These are phyloP conservation scores for Biscogniauxia marginata DNA, from an alignment of 2,329 filamentous ascomycete species.

Conservation along the genomic window DNA sequence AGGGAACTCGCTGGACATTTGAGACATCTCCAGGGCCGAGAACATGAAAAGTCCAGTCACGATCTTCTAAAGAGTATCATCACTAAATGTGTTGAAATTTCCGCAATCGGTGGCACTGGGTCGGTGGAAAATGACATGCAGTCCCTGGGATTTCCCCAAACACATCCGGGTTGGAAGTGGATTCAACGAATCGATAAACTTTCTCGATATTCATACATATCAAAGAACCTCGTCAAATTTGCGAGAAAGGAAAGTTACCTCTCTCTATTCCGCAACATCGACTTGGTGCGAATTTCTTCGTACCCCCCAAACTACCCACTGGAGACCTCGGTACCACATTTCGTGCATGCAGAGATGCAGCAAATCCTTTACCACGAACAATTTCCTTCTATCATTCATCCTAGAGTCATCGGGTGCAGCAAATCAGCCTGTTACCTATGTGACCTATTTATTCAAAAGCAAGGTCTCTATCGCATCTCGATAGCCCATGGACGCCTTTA, in stretches of 20 bases:
- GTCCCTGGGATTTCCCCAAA: not conserved
- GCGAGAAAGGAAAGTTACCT: not conserved
- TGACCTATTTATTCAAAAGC: slow-evolving; percentile 15
- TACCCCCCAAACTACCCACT: not conserved
- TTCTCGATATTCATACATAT: slow-evolving; percentile 2
- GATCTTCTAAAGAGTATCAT: too few species aligned
- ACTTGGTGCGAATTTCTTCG: not conserved
- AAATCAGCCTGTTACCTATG: slow-evolving; percentile 25
- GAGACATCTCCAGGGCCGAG: too few species aligned
- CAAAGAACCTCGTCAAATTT: slow-evolving; percentile 1
- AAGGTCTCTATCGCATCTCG: slow-evolving; percentile 14
- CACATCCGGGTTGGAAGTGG: not conserved
- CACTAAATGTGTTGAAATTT: too few species aligned
- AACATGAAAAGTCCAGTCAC: too few species aligned
- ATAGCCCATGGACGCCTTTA: slow-evolving; percentile 19
- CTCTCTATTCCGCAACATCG: not conserved
- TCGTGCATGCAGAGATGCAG: slow-evolving; percentile 21
- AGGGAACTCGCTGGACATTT: too few species aligned
- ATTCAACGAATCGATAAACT: slow-evolving; percentile 6
- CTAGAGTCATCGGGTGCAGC: slow-evolving; percentile 20
- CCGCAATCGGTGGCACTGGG: not conserved
- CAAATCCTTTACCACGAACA: slow-evolving; percentile 13
- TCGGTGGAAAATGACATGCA: not conserved
- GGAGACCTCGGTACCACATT: not conserved
- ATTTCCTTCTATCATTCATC: slow-evolving; percentile 2